Evolutionary conservation across 2,329 filamentous ascomycete species (phyloP).

Genomic region (Paecilomyces sp.): DNA sequence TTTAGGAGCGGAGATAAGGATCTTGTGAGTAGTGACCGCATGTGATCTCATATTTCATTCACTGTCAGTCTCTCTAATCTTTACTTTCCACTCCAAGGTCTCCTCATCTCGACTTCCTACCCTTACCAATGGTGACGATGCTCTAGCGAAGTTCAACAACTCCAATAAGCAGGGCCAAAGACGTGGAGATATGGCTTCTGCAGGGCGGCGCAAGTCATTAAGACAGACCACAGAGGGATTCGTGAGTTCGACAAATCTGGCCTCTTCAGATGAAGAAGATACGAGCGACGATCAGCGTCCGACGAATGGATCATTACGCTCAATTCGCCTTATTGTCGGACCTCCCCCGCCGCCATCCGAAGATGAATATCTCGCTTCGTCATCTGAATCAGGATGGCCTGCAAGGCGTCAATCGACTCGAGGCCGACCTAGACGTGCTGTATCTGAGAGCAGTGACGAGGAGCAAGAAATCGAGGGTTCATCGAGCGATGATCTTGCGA

Average conservation of each 20-base stretch:
- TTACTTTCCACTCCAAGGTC: slow-evolving; percentile 15
- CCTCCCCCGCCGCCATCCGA: slow-evolving; percentile 5
- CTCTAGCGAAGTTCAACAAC: slow-evolving; percentile 16
- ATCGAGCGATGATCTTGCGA: slow-evolving; percentile 18
- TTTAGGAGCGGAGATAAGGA: slow-evolving; percentile 29
- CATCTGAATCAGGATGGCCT: background rate
- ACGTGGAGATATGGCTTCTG: background rate
- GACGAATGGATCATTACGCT: background rate
- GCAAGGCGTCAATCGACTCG: slow-evolving; percentile 4
- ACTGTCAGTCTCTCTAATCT: background rate
- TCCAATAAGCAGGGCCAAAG: slow-evolving; percentile 2
- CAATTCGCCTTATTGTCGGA: background rate
- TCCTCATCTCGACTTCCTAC: slow-evolving; percentile 16
- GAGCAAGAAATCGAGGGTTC: slow-evolving; percentile 2
- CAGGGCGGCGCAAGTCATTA: background rate
- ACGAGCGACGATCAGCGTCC: background rate
- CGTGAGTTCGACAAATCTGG: slow-evolving; percentile 8
- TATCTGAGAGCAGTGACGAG: slow-evolving; percentile 12
- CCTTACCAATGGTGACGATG: slow-evolving; percentile 20
- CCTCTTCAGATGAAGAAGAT: slow-evolving; percentile 11
- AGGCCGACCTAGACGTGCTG: background rate
- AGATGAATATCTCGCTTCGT: slow-evolving; percentile 4
- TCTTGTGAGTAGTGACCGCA: slow-evolving; percentile 19
- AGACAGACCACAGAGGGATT: slow-evolving; percentile 1
- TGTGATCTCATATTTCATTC: background rate